Conservation (phyloP, 2,329 filamentous ascomycete species). For the Penicillium sp. region DNA sequence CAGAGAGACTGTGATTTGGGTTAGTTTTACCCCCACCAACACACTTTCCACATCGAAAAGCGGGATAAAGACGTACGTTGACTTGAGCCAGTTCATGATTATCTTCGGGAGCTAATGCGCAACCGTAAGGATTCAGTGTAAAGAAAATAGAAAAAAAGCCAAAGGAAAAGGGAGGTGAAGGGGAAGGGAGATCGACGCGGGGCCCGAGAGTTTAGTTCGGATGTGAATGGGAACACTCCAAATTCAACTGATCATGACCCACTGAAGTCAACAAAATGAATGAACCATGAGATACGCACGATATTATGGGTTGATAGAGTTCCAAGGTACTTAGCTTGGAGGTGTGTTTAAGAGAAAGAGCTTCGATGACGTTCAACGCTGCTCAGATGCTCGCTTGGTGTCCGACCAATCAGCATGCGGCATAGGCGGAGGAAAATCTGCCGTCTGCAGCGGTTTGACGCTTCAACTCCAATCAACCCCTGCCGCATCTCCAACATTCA, state of each 20-base stretch:
- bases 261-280: background rate
- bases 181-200: conserved; percentile 35
- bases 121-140: background rate
- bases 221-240: conserved; percentile 19
- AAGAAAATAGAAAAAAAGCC: conserved; percentile 6
- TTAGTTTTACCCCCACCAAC: background rate
- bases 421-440: conserved; percentile 21
- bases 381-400: conserved; percentile 20
- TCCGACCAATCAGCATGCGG: conserved; percentile 20
- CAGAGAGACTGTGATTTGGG: conserved; percentile 51
- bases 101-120: background rate
- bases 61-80: conserved; percentile 63
- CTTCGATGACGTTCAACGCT: conserved; percentile 23
- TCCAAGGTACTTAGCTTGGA: background rate
- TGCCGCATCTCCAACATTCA: conserved; percentile 6
- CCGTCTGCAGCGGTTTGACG: conserved; percentile 6
- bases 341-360: background rate
- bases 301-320: background rate
- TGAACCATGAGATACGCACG: background rate
- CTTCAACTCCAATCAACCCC: background rate
- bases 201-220: conserved; percentile 31
- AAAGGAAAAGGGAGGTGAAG: conserved; percentile 22
- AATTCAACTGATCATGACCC: background rate
- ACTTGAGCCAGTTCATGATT: conserved; percentile 90
- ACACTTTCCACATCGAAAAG: background rate